These are phyloP conservation scores for Carnegiea gigantea DNA, from an alignment of 179 eudicot genomes.

Conservation along the genomic window DNA sequence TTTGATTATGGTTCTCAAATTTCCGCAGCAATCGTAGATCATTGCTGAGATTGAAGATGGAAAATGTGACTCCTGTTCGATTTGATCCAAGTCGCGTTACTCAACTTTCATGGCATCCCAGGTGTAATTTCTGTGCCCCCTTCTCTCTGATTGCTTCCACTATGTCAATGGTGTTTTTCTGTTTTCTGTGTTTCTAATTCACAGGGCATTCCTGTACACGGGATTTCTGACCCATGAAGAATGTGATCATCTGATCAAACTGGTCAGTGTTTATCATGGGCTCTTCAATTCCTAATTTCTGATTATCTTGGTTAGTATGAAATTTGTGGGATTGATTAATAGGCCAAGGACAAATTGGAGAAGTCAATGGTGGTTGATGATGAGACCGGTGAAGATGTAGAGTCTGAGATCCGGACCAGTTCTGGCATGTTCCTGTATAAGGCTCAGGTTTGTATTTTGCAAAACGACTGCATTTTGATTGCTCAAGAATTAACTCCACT, in stretches of 20 bases:
- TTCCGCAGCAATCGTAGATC: constrained; percentile 35
- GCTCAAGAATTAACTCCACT: too few species aligned
- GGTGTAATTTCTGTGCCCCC: constrained; percentile 30
- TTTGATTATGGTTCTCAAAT: neutral
- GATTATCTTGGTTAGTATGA: neutral
- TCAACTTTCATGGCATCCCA: constrained; percentile 88
- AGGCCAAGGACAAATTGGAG: constrained; percentile 84
- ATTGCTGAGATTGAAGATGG: constrained; percentile 49
- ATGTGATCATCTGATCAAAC: constrained; percentile 75
- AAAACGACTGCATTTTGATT: neutral
- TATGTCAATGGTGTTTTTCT: neutral
- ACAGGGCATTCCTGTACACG: constrained; percentile 74
- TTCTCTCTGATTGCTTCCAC: neutral
- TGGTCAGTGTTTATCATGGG: constrained; percentile 39
- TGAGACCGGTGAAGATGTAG: constrained; percentile 68
- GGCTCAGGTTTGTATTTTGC: constrained; percentile 55
- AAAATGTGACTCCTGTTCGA: constrained; percentile 26
- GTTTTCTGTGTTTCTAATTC: neutral
- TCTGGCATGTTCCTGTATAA: constrained; percentile 76
- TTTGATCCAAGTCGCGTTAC: constrained; percentile 82
- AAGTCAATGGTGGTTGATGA: constrained; percentile 91
- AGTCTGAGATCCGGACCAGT: constrained; percentile 75
- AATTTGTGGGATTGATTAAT: neutral
- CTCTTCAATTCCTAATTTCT: neutral
- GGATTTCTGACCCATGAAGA: constrained; percentile 63